Evolutionary conservation across 495 filamentous ascomycete genomes (phyloP), one percentile per base, ranked within the genome.

Genomic region (Cercophora sp.): DNA sequence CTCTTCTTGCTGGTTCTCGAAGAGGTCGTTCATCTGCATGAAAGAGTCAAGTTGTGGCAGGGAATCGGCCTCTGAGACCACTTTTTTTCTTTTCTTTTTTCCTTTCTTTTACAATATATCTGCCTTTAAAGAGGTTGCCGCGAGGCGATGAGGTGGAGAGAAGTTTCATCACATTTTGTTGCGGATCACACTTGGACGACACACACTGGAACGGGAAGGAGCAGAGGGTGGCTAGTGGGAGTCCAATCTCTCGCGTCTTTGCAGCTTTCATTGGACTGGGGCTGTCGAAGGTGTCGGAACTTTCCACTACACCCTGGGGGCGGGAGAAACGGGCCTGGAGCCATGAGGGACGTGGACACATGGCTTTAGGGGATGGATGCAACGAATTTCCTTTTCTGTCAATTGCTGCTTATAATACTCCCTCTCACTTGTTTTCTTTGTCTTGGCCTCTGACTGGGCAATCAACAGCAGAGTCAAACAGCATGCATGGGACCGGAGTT

Each of bases 1-100:
- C 58, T 67, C 52, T 69, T 55, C 66, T 31, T 20, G 67, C 70
- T 57, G 69, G 67, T 60, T 61, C 40, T 62, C 62, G 62, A 55
- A 65, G 62, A 57, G 58, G 57, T 20, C 31, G 54, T 48, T 55
- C 51, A 55, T 60, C 66, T 71, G 62, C 67, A 62, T 64, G n/a
- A n/a, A n/a, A n/a, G 61, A 52, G 48, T 52, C 31, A 29, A 18
- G 6, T 27, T 53, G 54, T 58, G 59, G 62, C 56, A 34, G 57
- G 62, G 62, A 56, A 49, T 54, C 53, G 58, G 57, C 44, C 56
- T 58, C 15, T 43, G 2, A 32, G 8, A 24, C 11, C 16, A 22
- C 22, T 53, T 52, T 51, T 42, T 34, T 47, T 46, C 23, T 47
- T 44, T 54, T 23, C 26, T 48, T 34, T 45, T 57, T 42, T 55